Evolutionary conservation across 169 alveolate genomes (phyloP).

Genomic region (Neospora caninum): DNA sequence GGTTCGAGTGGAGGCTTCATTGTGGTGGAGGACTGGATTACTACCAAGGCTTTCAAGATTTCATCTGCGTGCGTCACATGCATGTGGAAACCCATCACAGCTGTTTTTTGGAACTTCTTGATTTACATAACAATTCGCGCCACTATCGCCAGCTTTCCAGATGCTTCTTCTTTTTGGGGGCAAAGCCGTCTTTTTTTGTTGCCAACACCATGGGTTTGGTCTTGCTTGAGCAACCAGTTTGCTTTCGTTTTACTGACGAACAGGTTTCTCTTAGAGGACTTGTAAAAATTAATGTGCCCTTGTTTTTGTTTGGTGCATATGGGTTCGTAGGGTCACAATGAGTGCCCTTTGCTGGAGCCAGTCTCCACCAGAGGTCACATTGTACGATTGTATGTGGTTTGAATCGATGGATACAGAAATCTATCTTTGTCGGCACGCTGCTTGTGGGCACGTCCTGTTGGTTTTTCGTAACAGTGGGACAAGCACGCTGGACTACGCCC

Average conservation of each 20-base stretch:
- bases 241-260: neutral
- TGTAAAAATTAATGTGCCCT: neutral
- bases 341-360: neutral
- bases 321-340: neutral
- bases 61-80: neutral
- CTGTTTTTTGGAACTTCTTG: neutral
- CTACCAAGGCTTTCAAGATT: neutral
- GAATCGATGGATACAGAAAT: neutral
- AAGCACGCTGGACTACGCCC: neutral
- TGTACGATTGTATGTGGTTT: neutral
- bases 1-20: neutral
- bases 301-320: neutral
- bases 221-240: too few relatives aligned
- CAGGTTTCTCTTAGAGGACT: neutral
- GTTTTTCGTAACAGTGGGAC: neutral
- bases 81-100: neutral
- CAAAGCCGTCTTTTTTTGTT: neutral
- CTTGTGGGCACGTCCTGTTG: neutral
- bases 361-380: neutral
- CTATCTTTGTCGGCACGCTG: neutral
- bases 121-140: neutral
- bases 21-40: neutral
- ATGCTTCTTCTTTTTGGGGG: neutral
- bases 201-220: neutral
- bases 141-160: neutral